These are phyloP conservation scores for Panicum hallii DNA, from an alignment of 202 grass and related monocot species.

Conservation along the genomic window DNA sequence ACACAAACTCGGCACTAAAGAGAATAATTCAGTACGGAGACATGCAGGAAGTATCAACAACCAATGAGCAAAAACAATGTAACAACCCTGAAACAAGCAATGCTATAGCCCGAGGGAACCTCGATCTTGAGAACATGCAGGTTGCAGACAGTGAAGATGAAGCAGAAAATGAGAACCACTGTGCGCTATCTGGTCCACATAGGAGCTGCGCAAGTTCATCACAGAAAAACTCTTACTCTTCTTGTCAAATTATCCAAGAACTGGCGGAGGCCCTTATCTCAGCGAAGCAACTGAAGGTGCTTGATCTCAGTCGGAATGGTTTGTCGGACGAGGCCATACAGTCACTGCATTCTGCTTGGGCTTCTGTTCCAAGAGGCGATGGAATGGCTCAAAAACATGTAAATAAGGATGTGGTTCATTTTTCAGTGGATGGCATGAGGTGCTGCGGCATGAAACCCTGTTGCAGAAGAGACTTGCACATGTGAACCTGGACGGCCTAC, in stretches of 20 bases:
- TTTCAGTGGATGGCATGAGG: constrained; percentile 62
- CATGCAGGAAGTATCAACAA: constrained; percentile 39
- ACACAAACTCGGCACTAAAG: constrained; percentile 45
- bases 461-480: constrained; percentile 74
- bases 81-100: constrained; percentile 5
- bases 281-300: constrained; percentile 68
- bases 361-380: constrained; percentile 55
- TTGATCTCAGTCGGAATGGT: constrained; percentile 82
- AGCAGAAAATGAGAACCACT: constrained; percentile 38
- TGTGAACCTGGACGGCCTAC: constrained; percentile 26
- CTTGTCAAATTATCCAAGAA: constrained; percentile 60
- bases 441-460: constrained; percentile 81
- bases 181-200: constrained; percentile 42
- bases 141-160: constrained; percentile 96
- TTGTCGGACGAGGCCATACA: constrained; percentile 61
- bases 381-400: constrained; percentile 60
- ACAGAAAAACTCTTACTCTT: constrained; percentile 38
- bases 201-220: constrained; percentile 71
- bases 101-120: constrained; percentile 22
- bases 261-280: constrained; percentile 55
- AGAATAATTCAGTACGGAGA: constrained; percentile 44
- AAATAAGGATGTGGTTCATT: constrained; percentile 69
- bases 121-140: constrained; percentile 57
- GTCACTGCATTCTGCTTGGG: constrained; percentile 76
- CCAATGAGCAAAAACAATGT: constrained; percentile 15